Base-by-base conservation (phyloP, 345 rosid genomes). In the Rhodamnia argentea region DNA sequence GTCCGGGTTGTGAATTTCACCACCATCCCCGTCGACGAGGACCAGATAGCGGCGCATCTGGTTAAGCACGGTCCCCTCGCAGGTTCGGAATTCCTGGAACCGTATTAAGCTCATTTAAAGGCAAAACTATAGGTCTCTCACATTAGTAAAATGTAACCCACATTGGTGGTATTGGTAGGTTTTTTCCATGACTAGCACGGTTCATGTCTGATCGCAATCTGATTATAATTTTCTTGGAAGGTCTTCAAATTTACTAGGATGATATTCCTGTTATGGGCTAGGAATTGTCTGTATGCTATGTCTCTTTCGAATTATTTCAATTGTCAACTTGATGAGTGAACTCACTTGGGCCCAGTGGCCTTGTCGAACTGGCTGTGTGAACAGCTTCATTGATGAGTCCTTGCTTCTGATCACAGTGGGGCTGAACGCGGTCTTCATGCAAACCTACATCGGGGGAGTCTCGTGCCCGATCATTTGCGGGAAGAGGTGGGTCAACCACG, bases 401-500 rank as follows among this genome's bases (percentile, higher is more conserved):
- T 82, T 50, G 55, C 55, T 52, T 26, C 62, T 32, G 62, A 27
- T 54, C 24, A 20, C 90, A 92, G 96, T 96, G 87, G 98, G 96
- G 27, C 76, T 96, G 87, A 97, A 96, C 76, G 95, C 98, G 5
- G 90, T 94, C 54, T 96, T 92, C 90, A 96, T 97, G 99, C 98
- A 95, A 85, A 97, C 98, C 0, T 96, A 94, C 89, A 92, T 97
- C 6, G 96, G 98, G 1, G 99, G 99, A 5, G 99, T 96, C 10
- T 97, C 99, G 6, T 95, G 99, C 84, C 99, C 98, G 3, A 86
- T 97, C 23, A 94, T 97, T 22, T 95, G 98, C 54, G 91, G 95
- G 87, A 96, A 95, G 93, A 93, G 87, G 83, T 74, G 89, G 90
- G 40, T 96, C 42, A 94, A 94, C 90, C 99, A 96, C 53, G 96